Evolutionary conservation across 495 filamentous ascomycete species (phyloP), one percentile per base, ranked within the genome.

Genomic region (Alectoria sarmentosa): DNA sequence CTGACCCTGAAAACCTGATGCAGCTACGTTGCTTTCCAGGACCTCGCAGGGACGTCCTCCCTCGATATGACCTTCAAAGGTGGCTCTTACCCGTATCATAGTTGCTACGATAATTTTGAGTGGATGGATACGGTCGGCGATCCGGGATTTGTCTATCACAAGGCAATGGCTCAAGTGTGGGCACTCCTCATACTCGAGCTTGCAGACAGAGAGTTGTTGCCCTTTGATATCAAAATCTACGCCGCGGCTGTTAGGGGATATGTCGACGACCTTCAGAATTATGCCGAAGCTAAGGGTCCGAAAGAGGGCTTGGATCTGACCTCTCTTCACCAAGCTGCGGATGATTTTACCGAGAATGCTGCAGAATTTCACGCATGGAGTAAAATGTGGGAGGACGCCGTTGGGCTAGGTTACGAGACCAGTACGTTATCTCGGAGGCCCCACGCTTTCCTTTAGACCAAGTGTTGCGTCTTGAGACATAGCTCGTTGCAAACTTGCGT

Each of bases 1-100:
- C 52, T 55, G 30, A 55, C 6, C 17, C 52, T 11, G 28, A 21
- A 34, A 0, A 3, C 52, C 21, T 55, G 10, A 19, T 7, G 52
- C 17, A 55, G 52, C 52, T 55, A 55, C 69, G 88, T 93, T 37
- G 85, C 92, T 41, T 98, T 96, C 74, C 93, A 96, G 73, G 85
- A 93, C 68, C 89, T 97, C 32, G 92, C 90, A n/a, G 94, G 94
- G 49, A 90, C 87, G 7, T 92, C 90, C 9, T 92, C 89, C 23
- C 79, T 98, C 60, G 94, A 98, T 73, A 84, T 98, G 67, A 82
- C 85, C 44, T 98, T 98, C 69, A 72, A 75, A 46, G 90, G 89
- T 23, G 76, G 80, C 23, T 71, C 80, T 28, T 92, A 80, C 72
- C 91, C 93, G 4, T 64, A 88, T 62, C 86, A 91, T 74, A 91